phyloP scores from a whole-genome alignment of 1,284 basidiomycete genomes.

The Rhodotorula glutinis region DNA sequence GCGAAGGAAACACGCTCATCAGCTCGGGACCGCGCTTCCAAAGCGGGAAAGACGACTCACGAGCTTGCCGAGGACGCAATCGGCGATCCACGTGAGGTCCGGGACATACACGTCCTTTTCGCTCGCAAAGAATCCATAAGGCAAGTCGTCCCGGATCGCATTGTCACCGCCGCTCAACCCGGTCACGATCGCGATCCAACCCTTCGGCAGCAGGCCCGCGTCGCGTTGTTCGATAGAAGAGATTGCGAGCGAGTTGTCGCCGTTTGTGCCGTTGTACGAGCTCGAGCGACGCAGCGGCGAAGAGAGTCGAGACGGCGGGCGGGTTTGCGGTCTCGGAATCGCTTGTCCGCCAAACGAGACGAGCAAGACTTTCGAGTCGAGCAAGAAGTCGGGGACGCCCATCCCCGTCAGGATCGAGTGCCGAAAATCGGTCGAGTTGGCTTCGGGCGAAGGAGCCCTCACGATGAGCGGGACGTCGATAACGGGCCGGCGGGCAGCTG shows the following conservation, averaged over 20 bases:
- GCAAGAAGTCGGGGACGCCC: slow-evolving; percentile 58
- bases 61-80: slow-evolving; percentile 73
- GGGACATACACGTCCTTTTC: slow-evolving; percentile 74
- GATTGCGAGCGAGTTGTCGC: neutral
- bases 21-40: too few relatives aligned
- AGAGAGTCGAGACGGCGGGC: slow-evolving; percentile 31
- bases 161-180: slow-evolving; percentile 56
- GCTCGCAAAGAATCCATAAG: slow-evolving; percentile 68
- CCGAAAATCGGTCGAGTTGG: slow-evolving; percentile 53
- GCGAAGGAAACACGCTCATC: neutral
- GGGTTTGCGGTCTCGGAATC: slow-evolving; percentile 57
- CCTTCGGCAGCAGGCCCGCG: slow-evolving; percentile 55
- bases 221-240: slow-evolving; percentile 21
- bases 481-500: slow-evolving; percentile 40
- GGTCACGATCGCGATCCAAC: slow-evolving; percentile 74
- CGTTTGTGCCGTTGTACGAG: slow-evolving; percentile 7
- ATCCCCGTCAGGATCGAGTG: slow-evolving; percentile 57
- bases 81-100: slow-evolving; percentile 66
- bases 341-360: slow-evolving; percentile 75
- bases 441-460: slow-evolving; percentile 53
- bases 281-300: slow-evolving; percentile 18
- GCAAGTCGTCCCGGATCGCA: slow-evolving; percentile 52
- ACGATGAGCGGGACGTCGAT: slow-evolving; percentile 64
- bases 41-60: slow-evolving; percentile 34
- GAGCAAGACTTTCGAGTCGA: slow-evolving; percentile 58